Conservation (phyloP, 331 rosid species). For the Acacia pycnantha region DNA sequence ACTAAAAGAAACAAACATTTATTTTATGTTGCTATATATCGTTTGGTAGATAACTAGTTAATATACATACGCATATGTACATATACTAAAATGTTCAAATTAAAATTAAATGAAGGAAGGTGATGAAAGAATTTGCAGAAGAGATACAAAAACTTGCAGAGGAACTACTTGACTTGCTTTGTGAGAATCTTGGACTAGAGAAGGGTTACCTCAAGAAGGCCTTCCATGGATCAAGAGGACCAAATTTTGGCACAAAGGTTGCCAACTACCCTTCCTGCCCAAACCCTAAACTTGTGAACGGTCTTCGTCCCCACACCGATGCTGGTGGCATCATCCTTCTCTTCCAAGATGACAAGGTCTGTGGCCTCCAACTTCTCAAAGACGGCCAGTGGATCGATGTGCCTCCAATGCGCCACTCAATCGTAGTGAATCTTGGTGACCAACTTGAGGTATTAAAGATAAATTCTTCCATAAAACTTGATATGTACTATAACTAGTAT, state of each 20-base stretch:
- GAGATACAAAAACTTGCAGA: background rate
- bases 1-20: too few relatives aligned
- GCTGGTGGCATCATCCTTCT: background rate
- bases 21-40: too few relatives aligned
- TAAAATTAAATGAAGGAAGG: background rate
- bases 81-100: too few relatives aligned
- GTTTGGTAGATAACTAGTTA: too few relatives aligned
- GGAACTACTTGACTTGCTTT: background rate
- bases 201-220: too few relatives aligned
- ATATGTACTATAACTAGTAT: too few relatives aligned
- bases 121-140: background rate
- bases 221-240: too few relatives aligned
- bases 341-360: background rate
- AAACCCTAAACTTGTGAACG: too few relatives aligned
- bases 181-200: too few relatives aligned
- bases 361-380: slow-evolving; percentile 1
- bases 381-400: slow-evolving; percentile 2
- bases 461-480: background rate
- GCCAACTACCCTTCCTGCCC: too few relatives aligned
- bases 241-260: too few relatives aligned
- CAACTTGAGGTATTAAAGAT: background rate
- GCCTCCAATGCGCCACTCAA: slow-evolving; percentile 6
- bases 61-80: too few relatives aligned
- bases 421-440: background rate
- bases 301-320: background rate